Evolutionary conservation across 176 grass and related monocot species (phyloP), one percentile per base, ranked within the genome.

Genomic region (Metroxylon sagu): DNA sequence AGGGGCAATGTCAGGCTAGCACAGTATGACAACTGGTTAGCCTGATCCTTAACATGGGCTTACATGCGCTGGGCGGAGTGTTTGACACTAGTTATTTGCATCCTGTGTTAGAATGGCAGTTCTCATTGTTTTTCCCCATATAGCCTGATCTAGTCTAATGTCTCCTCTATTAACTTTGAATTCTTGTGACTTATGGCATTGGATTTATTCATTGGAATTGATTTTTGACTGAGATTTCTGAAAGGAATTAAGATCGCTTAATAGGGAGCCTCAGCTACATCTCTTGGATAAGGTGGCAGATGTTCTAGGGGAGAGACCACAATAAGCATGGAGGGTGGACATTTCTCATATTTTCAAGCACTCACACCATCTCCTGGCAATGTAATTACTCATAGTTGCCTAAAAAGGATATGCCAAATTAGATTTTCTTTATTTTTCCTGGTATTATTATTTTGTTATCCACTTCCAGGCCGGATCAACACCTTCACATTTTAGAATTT

Each of bases 191-290:
- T 56, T 52, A 3, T 54, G 57, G 50, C 52, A 48, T 27, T 70
- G 17, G 26, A 52, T 18, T 70, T 18, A 7, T 77, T 18, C 62
- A 54, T 65, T 21, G 3, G n/a, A 27, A 64, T 35, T 35, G 72
- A 52, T 25, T 79, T 71, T 52, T 72, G 39, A 50, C 67, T 75
- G 64, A 97, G 84, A 97, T 29, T 88, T 97, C 19, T 88, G 85
- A 27, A 85, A 82, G 78, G 92, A 97, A 62, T 77, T 91, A 82
- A 97, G 64, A 25, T 74, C 84, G 49, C 70, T 97, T 48, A 91
- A 97, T 78, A 83, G 87, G 66, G 84, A 91, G 54, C 81, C 90
- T 62, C 87, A 97, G 68, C 80, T 96, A n/a, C 92, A 97, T 78
- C 83, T 91, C 66, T 61, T 91, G 78, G 92, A 23, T 23, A 23